Base-by-base conservation (phyloP, 176 grass and related monocot species). In the Oryza nivara region DNA sequence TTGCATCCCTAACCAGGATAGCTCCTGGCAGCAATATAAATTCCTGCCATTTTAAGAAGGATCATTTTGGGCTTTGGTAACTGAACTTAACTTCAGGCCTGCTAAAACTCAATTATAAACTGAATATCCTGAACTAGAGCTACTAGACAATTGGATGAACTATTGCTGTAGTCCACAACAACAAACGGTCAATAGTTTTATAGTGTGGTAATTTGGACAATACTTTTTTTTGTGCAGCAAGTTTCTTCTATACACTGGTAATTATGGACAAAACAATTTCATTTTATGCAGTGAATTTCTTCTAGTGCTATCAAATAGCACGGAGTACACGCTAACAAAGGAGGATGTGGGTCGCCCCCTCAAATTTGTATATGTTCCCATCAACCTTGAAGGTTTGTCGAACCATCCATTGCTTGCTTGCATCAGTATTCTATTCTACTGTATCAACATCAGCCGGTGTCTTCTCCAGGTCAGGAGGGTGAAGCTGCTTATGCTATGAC, bases 351-450 rank as follows among this genome's bases (percentile, higher is more conserved):
- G 79, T 68, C 65, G 44, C 54, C 61, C 73, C 47, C 77, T 99
- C 64, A 90, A 92, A 76, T 99, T 99, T 84, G 72, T 94, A 54
- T 99, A 99, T 86, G 90, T 82, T 20, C 96, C 96, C 10, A 58
- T 92, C 63, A 95, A 99, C 63, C 78, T 90, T 83, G 89, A 92
- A 95, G 96, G 96, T 99, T 75, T 38, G 87, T 93, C 84, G n/a
- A 84, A 71, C 17, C 67, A 32, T 25, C 11, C 19, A 41, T 69
- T 86, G 67, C 76, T 88, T 87, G 54, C 72, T 81, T 70, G 17
- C n/a, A 58, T 81, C 16, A 68, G 30, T 54, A 22, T 87, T 78
- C 30, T 87, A 10, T 85, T 82, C 30, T 87, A 10, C 77, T 82
- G 5, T 52, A 68, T 40, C 83, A 78, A 87, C 75, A 83, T 80